Base-by-base conservation (phyloP, 805 yeast genomes). In the Saturnispora saitoi region DNA sequence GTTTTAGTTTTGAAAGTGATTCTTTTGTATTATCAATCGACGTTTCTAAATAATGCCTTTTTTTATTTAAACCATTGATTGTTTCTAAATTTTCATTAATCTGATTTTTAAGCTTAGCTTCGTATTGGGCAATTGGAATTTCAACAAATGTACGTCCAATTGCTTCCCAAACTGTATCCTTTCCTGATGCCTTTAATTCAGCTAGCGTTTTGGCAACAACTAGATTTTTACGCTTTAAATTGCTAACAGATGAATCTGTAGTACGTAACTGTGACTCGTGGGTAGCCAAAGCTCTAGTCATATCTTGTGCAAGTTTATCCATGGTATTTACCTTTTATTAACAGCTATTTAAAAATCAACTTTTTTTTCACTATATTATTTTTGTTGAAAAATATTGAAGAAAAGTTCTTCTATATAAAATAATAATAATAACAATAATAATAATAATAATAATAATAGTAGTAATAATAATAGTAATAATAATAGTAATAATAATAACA, bases 91-190 rank as follows among this genome's bases (percentile, higher is more conserved):
- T 71, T 14, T 70, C 76, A 38, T 65, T 63, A 53, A 76, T 77
- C 54, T 86, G 87, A 20, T 65, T 60, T 20, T 69, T 60, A 31
- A 87, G 64, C 45, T 70, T 72, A 11, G 62, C 58, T 42, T 74
- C 62, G 64, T 86, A 85, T 3, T 69, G 65, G 4, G 62, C 57
- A 3, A 70, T 69, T 26, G 71, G 70, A 4, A 71, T 71, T 41
- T 67, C 63, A 9, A 83, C 66, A 61, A 83, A 85, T 29, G 87
- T 77, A 64, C 83, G 84, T 28, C 97, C 97, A 32, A 86, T 77
- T 4, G 95, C 86, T 60, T 86, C 78, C 93, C 95, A 89, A 4
- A 89, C 90, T 8, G 60, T 61, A 9, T 76, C 73, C 19, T 69
- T 69, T 9, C 68, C 71, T 12, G 74, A 66, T 28, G 51, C 55